phyloP scores from a whole-genome alignment of 1,284 basidiomycete genomes.

The Thecaphora frezii region DNA sequence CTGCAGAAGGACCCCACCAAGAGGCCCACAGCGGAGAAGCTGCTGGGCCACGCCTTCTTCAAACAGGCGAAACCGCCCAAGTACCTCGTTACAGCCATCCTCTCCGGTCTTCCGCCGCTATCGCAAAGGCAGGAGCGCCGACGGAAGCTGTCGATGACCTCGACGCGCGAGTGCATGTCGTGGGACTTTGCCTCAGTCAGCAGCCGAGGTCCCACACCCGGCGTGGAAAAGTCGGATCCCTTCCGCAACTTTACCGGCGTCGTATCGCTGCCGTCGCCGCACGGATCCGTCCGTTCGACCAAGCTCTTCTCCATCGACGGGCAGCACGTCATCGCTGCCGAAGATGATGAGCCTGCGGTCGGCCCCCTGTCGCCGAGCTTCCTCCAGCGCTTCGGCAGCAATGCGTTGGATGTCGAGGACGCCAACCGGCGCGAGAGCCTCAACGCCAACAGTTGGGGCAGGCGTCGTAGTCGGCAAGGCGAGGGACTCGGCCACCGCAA shows the following conservation, averaged over 20 bases:
- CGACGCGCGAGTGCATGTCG: slow-evolving; percentile 32
- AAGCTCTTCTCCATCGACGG: slow-evolving; percentile 35
- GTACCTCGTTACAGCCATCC: slow-evolving; percentile 72
- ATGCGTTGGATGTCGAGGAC: slow-evolving; percentile 3
- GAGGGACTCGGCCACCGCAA: slow-evolving; percentile 30
- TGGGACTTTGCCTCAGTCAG: slow-evolving; percentile 48
- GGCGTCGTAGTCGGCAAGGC: slow-evolving; percentile 18
- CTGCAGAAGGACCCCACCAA: slow-evolving; percentile 77
- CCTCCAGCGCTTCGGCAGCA: slow-evolving; percentile 18
- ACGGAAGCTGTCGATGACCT: slow-evolving; percentile 34
- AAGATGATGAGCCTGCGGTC: slow-evolving; percentile 11
- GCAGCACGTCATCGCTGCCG: slow-evolving; percentile 29
- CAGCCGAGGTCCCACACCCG: slow-evolving; percentile 16
- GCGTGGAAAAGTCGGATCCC: slow-evolving; percentile 37
- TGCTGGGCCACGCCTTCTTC: slow-evolving; percentile 80
- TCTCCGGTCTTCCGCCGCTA: slow-evolving; percentile 60
- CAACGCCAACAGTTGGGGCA: slow-evolving; percentile 4
- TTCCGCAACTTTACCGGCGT: slow-evolving; percentile 46
- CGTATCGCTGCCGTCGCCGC: slow-evolving; percentile 30
- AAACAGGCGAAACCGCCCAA: slow-evolving; percentile 72
- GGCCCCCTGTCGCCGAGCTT: slow-evolving; percentile 2
- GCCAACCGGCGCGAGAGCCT: slow-evolving; percentile 2
- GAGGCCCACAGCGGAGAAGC: slow-evolving; percentile 74
- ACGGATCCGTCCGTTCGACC: slow-evolving; percentile 29
- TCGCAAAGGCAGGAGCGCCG: slow-evolving; percentile 43